Percentiles rank a stretch among this genome's conserved stretches.
These are phyloP conservation scores for Gossypium turneri DNA, from an alignment of 345 rosid genomes.

Conservation along the genomic window DNA sequence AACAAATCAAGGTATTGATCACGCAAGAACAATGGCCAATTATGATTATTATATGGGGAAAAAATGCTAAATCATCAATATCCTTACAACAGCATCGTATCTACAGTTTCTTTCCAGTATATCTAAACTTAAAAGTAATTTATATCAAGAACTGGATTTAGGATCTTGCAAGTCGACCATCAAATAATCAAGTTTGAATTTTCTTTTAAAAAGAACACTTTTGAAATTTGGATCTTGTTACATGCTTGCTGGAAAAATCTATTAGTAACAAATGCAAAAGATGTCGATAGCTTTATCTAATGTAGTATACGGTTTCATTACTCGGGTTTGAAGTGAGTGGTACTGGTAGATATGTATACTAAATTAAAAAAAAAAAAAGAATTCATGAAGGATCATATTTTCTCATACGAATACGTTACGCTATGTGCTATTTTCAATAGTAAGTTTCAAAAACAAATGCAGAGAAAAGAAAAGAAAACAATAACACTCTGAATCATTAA, in stretches of 20 bases:
- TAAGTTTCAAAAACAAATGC: neutral
- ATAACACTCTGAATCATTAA: neutral
- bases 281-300: too few relatives aligned
- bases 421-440: neutral
- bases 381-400: too few relatives aligned
- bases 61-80: neutral
- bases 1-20: neutral
- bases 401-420: too few relatives aligned
- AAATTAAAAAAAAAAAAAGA: too few relatives aligned
- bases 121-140: too few relatives aligned
- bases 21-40: neutral
- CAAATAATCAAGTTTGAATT: neutral
- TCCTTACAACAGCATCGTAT: neutral
- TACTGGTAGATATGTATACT: too few relatives aligned
- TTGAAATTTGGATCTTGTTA: too few relatives aligned
- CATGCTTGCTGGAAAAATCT: neutral
- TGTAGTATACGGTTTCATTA: neutral
- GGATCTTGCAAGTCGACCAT: too few relatives aligned
- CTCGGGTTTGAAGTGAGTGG: neutral
- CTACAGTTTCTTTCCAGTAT: neutral
- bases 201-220: neutral
- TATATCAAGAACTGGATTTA: too few relatives aligned
- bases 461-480: neutral
- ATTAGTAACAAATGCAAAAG: neutral
- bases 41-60: neutral